Base-by-base conservation (phyloP, 139 green algal species). In the Micractinium sp. region DNA sequence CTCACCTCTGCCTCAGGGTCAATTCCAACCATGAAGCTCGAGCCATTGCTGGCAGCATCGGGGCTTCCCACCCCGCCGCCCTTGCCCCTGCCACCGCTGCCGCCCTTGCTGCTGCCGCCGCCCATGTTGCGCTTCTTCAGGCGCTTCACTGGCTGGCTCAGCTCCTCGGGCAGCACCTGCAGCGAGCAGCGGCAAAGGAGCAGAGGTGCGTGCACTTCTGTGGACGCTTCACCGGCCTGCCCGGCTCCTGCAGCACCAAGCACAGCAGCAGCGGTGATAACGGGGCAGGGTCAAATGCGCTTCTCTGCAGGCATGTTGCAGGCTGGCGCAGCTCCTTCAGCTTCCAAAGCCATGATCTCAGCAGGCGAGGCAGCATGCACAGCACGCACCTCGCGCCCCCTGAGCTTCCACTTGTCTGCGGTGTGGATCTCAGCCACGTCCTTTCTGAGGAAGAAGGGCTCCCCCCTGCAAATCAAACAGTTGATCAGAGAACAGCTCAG, bases 381-480 rank as follows among this genome's bases (percentile, higher is more conserved):
- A 35, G 67, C 25, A 31, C 67, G 12, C 35, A 80, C 96, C 85
- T 97, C 89, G 25, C 94, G 81, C 0, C 96, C 95, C 82, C 94
- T 76, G 25, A 95, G 75, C 56, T 86, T 85, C 96, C 94, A 98
- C 27, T 89, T 79, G 60, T 95, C 93, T 5, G 87, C 87, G 0
- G 95, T 96, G 91, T 97, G 96, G 75, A 99, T 90, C 39, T 96
- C 95, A 1, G 69, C 85, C 56, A 98, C 53, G 38, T 92, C 91
- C 0, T 27, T 15, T 20, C 94, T 93, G 13, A 87, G 81, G 88
- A 93, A 98, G 92, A 95, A 98, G 0, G 94, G 27, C 92, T 98
- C 95, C 0, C 94, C 94, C 38, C 90, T 88, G 83, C 87, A 81
- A n/a, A n/a, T n/a, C n/a, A n/a, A n/a, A n/a, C n/a, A n/a, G n/a